A percentile compares a stretch with the other conserved stretches of the same genome.
These are phyloP conservation scores for Penicillium sp. DNA, from an alignment of 2,329 filamentous ascomycete genomes.

Conservation along the genomic window DNA sequence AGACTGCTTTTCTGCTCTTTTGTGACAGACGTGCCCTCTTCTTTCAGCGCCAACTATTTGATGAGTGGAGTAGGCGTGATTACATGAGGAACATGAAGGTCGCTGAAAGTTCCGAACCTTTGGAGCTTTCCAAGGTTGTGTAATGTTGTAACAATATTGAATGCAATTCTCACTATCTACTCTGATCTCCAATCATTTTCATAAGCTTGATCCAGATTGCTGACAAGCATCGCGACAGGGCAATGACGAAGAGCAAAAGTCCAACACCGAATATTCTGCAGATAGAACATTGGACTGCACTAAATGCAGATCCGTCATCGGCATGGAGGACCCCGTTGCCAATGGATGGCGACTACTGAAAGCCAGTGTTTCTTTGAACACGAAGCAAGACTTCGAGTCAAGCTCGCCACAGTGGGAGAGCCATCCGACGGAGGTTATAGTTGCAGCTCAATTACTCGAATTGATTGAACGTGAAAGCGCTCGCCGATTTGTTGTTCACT, in stretches of 20 bases:
- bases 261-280: slow-evolving; percentile 31
- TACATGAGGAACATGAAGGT: slow-evolving; percentile 37
- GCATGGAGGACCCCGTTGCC: slow-evolving; percentile 42
- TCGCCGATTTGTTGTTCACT: slow-evolving; percentile 56
- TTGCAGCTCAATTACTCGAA: slow-evolving; percentile 59
- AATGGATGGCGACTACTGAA: slow-evolving; percentile 55
- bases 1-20: neutral
- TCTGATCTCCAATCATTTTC: neutral
- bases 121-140: no score
- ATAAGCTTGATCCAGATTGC: neutral
- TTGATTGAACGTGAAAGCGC: slow-evolving; percentile 58
- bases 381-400: slow-evolving; percentile 25
- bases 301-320: slow-evolving; percentile 34
- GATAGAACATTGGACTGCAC: slow-evolving; percentile 31
- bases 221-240: slow-evolving; percentile 21
- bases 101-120: neutral
- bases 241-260: slow-evolving; percentile 34
- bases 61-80: slow-evolving; percentile 36
- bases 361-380: slow-evolving; percentile 41
- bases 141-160: slow-evolving; percentile 2
- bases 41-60: slow-evolving; percentile 15
- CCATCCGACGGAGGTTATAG: slow-evolving; percentile 38
- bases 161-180: slow-evolving; percentile 8
- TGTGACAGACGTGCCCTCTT: slow-evolving; percentile 12
- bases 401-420: slow-evolving; percentile 32